These are phyloP conservation scores for Davidsoniella neocaledoniae DNA, from an alignment of 2,329 filamentous ascomycete genomes.

Conservation along the genomic window DNA sequence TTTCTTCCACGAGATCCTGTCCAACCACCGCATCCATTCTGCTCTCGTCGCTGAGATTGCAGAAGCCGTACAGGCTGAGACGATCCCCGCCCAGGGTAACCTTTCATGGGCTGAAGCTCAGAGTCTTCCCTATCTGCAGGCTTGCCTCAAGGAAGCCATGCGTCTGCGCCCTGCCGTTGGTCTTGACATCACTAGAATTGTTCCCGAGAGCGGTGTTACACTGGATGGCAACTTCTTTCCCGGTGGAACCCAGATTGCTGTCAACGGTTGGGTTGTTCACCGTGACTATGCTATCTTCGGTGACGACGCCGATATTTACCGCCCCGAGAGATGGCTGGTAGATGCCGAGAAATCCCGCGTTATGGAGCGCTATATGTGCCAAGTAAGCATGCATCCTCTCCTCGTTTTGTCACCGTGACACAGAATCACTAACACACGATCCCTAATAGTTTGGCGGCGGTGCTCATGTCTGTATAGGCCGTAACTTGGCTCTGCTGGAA, in stretches of 20 bases:
- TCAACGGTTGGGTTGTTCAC: slow-evolving; percentile 38
- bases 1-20: slow-evolving; percentile 34
- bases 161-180: slow-evolving; percentile 37
- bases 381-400: slow-evolving; percentile 22
- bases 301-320: slow-evolving; percentile 31
- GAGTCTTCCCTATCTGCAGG: slow-evolving; percentile 35
- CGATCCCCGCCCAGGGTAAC: slow-evolving; percentile 24
- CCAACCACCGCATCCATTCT: slow-evolving; percentile 25
- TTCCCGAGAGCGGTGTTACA: slow-evolving; percentile 33
- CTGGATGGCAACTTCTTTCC: slow-evolving; percentile 34
- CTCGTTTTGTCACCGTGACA: neutral
- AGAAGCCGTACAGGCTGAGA: slow-evolving; percentile 21
- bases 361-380: slow-evolving; percentile 40
- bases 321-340: slow-evolving; percentile 38
- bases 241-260: slow-evolving; percentile 34
- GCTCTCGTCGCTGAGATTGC: slow-evolving; percentile 28
- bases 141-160: slow-evolving; percentile 39
- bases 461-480: slow-evolving; percentile 36
- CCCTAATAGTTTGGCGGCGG: slow-evolving; percentile 33
- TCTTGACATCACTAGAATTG: slow-evolving; percentile 34
- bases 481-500: slow-evolving; percentile 37
- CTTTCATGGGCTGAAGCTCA: slow-evolving; percentile 32
- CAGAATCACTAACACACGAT: slow-evolving; percentile 5
- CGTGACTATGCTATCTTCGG: slow-evolving; percentile 32
- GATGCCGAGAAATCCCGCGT: slow-evolving; percentile 25